Evolutionary conservation across 2,329 filamentous ascomycete genomes (phyloP).

Genomic region (Cladophialophora exuberans): DNA sequence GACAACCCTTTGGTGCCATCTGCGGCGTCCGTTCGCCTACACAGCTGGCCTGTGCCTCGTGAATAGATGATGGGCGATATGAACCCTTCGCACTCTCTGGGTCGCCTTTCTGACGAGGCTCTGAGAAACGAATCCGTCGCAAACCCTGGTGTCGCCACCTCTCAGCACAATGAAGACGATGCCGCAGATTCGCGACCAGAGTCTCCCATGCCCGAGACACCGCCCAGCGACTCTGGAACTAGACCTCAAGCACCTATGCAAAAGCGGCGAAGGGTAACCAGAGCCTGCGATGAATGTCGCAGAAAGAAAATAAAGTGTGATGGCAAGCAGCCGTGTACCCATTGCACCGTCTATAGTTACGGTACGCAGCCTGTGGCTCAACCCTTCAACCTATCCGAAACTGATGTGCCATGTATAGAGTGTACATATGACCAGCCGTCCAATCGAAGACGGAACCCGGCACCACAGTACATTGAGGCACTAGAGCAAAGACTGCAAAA

Average conservation of each 20-base stretch:
- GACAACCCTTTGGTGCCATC: neutral
- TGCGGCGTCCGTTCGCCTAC: neutral
- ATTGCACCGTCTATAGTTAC: conserved; percentile 98
- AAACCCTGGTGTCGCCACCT: neutral
- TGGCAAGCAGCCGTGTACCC: conserved; percentile 80
- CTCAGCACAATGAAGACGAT: conserved; percentile 10
- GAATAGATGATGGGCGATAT: conserved; percentile 23
- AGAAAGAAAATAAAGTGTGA: conserved; percentile 80
- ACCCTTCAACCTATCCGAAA: neutral
- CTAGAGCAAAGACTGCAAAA: conserved; percentile 81
- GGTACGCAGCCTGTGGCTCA: conserved; percentile 57
- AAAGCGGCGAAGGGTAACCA: conserved; percentile 76
- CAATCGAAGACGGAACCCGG: conserved; percentile 85
- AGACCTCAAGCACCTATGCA: conserved; percentile 61
- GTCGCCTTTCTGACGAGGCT: conserved; percentile 19
- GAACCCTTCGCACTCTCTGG: conserved; percentile 16
- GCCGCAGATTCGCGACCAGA: conserved; percentile 20
- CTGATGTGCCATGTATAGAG: conserved; percentile 55
- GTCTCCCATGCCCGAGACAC: conserved; percentile 21
- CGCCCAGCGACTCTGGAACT: conserved; percentile 21
- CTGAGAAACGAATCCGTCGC: neutral
- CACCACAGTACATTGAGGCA: conserved; percentile 90
- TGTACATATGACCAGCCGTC: conserved; percentile 96
- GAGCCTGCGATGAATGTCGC: conserved; percentile 80
- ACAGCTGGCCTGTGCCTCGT: conserved; percentile 1